These are phyloP conservation scores for Globisporangium cystogenes DNA, from an alignment of 352 stramenopile genomes.

Conservation along the genomic window DNA sequence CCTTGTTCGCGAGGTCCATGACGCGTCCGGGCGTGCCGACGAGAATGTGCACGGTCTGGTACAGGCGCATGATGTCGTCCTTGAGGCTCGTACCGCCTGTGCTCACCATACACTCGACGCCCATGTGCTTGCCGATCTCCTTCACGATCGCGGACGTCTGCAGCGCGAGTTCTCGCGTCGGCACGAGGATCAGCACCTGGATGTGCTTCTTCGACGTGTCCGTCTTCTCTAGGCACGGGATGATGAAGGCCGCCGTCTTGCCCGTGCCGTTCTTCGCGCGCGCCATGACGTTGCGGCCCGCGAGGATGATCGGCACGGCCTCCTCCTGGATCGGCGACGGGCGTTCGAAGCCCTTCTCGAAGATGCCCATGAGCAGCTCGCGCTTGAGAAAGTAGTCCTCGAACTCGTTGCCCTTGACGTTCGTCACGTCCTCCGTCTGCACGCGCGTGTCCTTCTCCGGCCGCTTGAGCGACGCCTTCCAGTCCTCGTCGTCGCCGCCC, in stretches of 20 bases:
- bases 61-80: constrained; percentile 99
- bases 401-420: constrained; percentile 99
- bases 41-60: constrained; percentile 98
- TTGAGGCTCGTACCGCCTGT: constrained; percentile 98
- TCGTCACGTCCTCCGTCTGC: constrained; percentile 96
- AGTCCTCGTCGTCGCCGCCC: constrained; percentile 44
- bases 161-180: constrained; percentile 97
- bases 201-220: constrained; percentile 95
- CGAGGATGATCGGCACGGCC: constrained; percentile 98
- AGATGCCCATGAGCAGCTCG: constrained; percentile 99
- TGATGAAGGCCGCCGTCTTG: constrained; percentile 99
- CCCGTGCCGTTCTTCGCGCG: constrained; percentile 99
- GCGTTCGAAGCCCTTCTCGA: constrained; percentile 99
- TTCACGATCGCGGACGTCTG: constrained; percentile 98
- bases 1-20: constrained; percentile 98
- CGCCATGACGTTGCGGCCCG: constrained; percentile 97
- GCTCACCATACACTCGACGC: constrained; percentile 97
- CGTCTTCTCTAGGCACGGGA: constrained; percentile 99
- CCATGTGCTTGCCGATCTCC: constrained; percentile 98
- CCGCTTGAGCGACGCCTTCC: constrained; percentile 73
- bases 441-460: constrained; percentile 86
- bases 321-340: constrained; percentile 99
- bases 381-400: constrained; percentile 99
- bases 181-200: constrained; percentile 98
- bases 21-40: constrained; percentile 98